Evolutionary conservation across 78 protist genomes (phyloP).

Genomic region (slime mould (Dictyostelium discoideum)): DNA sequence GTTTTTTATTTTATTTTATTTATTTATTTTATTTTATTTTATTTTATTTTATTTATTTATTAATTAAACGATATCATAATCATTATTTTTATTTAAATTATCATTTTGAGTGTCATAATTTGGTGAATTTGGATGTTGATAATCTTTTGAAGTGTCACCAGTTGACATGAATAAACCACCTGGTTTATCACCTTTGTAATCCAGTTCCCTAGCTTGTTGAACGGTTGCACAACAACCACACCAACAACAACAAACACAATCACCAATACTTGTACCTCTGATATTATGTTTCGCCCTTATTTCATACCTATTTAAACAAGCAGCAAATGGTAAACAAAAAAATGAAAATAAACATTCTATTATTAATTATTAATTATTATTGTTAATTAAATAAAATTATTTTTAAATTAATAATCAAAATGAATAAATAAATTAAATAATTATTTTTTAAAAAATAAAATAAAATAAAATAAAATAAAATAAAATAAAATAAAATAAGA

Average conservation of each 20-base stretch:
- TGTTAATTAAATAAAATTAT: too few relatives aligned
- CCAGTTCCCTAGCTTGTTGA: conserved; percentile 70
- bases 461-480: too few relatives aligned
- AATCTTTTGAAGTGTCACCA: background rate
- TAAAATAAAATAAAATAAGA: background rate
- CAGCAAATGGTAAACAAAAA: conserved; percentile 60
- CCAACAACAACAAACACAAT: conserved; percentile 47
- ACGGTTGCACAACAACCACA: conserved; percentile 73
- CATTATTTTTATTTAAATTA: background rate
- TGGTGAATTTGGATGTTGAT: background rate
- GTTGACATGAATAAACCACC: conserved; percentile 58
- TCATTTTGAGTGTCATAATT: background rate
- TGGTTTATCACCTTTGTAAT: conserved; percentile 71
- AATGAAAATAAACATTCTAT: conserved; percentile 34
- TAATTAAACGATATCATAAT: background rate
- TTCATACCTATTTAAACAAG: conserved; percentile 41
- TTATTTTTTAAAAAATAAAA: too few relatives aligned
- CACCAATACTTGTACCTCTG: conserved; percentile 49
- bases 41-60: background rate
- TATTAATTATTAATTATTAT: background rate
- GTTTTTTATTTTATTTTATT: background rate
- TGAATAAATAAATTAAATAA: too few relatives aligned
- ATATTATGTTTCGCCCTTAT: conserved; percentile 65
- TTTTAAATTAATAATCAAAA: background rate
- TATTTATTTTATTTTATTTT: background rate